Percentiles rank a stretch among this genome's conserved stretches.
These are phyloP conservation scores for Albifimbria verrucaria DNA, from an alignment of 2,329 filamentous ascomycete species.

Conservation along the genomic window DNA sequence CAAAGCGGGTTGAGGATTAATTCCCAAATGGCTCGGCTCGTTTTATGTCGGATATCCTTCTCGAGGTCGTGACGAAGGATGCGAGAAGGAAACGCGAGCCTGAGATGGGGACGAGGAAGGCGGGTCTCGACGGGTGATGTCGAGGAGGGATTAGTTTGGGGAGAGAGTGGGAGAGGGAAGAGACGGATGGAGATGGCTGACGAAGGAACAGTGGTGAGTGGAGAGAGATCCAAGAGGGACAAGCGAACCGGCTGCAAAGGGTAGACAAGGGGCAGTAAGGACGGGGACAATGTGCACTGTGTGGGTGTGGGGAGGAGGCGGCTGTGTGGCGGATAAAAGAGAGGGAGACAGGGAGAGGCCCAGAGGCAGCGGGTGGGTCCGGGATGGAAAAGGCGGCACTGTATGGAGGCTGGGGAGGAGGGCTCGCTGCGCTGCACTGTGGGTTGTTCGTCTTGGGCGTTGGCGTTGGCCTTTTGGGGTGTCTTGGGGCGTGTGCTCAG, in stretches of 20 bases:
- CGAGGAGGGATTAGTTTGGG: neutral
- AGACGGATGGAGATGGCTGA: conserved; percentile 14
- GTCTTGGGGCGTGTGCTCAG: neutral
- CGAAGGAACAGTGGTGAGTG: conserved; percentile 17
- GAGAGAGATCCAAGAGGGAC: conserved; percentile 11
- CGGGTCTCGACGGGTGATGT: neutral
- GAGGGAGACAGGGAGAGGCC: conserved; percentile 6
- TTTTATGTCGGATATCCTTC: neutral
- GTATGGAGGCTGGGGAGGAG: conserved; percentile 4
- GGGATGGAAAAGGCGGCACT: conserved; percentile 4
- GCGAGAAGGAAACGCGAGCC: neutral
- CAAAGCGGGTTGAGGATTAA: neutral
- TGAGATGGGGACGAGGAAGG: neutral
- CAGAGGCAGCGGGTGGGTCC: conserved; percentile 9
- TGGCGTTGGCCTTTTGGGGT: neutral
- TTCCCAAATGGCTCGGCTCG: neutral
- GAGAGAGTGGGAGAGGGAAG: neutral
- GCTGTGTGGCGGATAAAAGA: conserved; percentile 11
- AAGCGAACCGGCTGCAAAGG: conserved; percentile 10
- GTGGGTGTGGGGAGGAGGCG: conserved; percentile 4
- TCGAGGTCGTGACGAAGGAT: neutral
- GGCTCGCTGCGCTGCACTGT: neutral
- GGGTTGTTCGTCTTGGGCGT: neutral
- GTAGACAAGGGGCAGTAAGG: conserved; percentile 5
- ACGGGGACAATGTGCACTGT: conserved; percentile 1